Evolutionary conservation across 2,329 filamentous ascomycete species (phyloP).

Genomic region (Ceratocystis alfenasii): DNA sequence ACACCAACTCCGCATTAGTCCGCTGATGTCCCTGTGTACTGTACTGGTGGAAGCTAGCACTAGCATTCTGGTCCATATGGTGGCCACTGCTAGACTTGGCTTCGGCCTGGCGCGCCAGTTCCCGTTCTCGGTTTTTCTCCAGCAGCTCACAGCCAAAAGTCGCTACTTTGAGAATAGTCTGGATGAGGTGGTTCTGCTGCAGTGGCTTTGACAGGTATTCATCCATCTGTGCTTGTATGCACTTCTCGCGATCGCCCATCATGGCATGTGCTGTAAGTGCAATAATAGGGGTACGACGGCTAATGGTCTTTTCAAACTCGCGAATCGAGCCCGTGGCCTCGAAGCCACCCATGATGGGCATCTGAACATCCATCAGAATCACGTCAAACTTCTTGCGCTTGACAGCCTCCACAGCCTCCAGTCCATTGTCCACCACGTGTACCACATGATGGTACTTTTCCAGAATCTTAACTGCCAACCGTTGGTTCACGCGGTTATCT

Average conservation of each 20-base stretch:
- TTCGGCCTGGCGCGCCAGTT: slow-evolving; percentile 41
- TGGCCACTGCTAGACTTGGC: slow-evolving; percentile 31
- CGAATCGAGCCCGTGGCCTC: slow-evolving; percentile 94
- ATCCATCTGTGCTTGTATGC: slow-evolving; percentile 97
- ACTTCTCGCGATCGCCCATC: slow-evolving; percentile 96
- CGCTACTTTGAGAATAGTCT: slow-evolving; percentile 93
- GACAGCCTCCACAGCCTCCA: slow-evolving; percentile 85
- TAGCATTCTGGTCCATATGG: slow-evolving; percentile 14
- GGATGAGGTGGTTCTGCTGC: slow-evolving; percentile 93
- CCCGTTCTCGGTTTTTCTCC: slow-evolving; percentile 58
- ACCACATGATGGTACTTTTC: slow-evolving; percentile 93
- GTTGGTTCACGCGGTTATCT: slow-evolving; percentile 95
- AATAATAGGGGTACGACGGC: slow-evolving; percentile 84
- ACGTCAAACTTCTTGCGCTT: slow-evolving; percentile 90
- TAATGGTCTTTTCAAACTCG: slow-evolving; percentile 76
- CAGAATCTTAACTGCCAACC: slow-evolving; percentile 88
- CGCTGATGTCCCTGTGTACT: slow-evolving; percentile 1
- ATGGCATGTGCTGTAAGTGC: slow-evolving; percentile 95
- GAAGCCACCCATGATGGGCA: slow-evolving; percentile 99
- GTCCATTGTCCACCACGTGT: slow-evolving; percentile 86
- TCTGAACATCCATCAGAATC: slow-evolving; percentile 98
- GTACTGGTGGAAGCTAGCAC: slow-evolving; percentile 12
- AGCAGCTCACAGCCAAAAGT: slow-evolving; percentile 76
- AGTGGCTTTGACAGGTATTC: slow-evolving; percentile 95
- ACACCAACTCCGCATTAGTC: slow-evolving; percentile 5